phyloP scores from a whole-genome alignment of 495 filamentous ascomycete species.

The Beverwykella pulmonaria region DNA sequence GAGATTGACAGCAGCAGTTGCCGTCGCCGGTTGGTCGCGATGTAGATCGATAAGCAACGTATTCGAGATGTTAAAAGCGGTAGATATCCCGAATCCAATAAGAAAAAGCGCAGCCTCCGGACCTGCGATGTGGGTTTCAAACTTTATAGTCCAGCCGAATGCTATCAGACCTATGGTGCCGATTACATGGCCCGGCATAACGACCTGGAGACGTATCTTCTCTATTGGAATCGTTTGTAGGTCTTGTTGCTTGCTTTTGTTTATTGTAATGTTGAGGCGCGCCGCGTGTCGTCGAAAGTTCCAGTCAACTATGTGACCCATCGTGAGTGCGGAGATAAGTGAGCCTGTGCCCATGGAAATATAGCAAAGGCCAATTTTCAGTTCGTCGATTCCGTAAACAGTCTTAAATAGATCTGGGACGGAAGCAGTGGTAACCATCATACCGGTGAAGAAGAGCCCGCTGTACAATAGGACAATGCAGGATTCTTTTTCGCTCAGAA shows the following conservation, averaged over 20 bases:
- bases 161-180: slow-evolving; percentile 31
- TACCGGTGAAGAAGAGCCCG: slow-evolving; percentile 42
- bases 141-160: slow-evolving; percentile 42
- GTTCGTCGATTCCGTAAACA: slow-evolving; percentile 39
- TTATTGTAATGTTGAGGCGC: slow-evolving; percentile 37
- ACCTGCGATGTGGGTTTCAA: slow-evolving; percentile 33
- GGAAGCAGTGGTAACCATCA: slow-evolving; percentile 34
- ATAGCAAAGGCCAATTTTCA: slow-evolving; percentile 44
- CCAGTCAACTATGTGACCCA: slow-evolving; percentile 43
- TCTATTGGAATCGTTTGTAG: slow-evolving; percentile 42
- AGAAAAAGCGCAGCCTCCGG: slow-evolving; percentile 40
- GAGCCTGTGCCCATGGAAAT: slow-evolving; percentile 42
- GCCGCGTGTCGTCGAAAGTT: slow-evolving; percentile 39
- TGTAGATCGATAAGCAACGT: slow-evolving; percentile 46
- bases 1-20: slow-evolving; percentile 44
- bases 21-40: slow-evolving; percentile 43
- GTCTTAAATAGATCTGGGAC: slow-evolving; percentile 38
- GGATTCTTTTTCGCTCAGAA: slow-evolving; percentile 41
- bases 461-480: slow-evolving; percentile 42
- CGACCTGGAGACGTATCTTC: slow-evolving; percentile 38
- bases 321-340: slow-evolving; percentile 39
- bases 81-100: slow-evolving; percentile 37
- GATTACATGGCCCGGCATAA: slow-evolving; percentile 25
- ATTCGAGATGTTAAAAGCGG: slow-evolving; percentile 38
- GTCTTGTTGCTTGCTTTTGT: slow-evolving; percentile 50